phyloP scores from a whole-genome alignment of 129 eudicot genomes.

The carrot (Daucus carota) region DH1_v3.0 NC_030387.2:19527001-19527500 shows the following conservation, averaged over 20 bases:
- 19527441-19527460: not conserved
- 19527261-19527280: too few species aligned
- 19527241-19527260: too few species aligned
- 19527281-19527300: too few species aligned
- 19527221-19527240: too few species aligned
- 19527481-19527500: not conserved
- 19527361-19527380: not conserved
- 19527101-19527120: not conserved
- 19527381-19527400: not conserved
- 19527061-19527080: not conserved
- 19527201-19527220: too few species aligned
- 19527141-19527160: not conserved
- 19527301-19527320: not conserved
- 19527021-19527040: slow-evolving; percentile 81
- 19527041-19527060: slow-evolving; percentile 18
- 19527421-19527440: not conserved
- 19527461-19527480: not conserved
- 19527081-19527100: not conserved
- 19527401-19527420: not conserved
- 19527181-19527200: not conserved
- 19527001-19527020: slow-evolving; percentile 87
- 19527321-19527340: not conserved
- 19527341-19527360: not conserved
- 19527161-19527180: not conserved
- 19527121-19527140: not conserved